Evolutionary conservation across 768 basidiomycete species (phyloP).

Genomic region (Chalciporus pseudorubinellus): DNA sequence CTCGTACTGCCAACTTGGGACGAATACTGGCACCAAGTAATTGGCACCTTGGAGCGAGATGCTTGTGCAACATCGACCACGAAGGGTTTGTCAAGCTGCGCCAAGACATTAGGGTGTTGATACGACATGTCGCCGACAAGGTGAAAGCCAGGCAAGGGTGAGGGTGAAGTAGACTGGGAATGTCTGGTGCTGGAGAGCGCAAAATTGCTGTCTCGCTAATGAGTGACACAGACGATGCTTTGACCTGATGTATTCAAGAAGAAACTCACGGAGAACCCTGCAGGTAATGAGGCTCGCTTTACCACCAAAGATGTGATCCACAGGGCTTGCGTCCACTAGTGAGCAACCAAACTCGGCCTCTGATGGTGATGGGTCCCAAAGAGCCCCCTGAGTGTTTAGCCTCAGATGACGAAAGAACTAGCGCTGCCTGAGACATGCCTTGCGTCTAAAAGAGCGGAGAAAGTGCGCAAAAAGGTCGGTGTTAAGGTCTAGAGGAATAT

Average conservation of each 20-base stretch:
- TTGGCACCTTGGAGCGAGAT: conserved; percentile 53
- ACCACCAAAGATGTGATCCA: conserved; percentile 72
- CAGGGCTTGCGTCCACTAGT: conserved; percentile 28
- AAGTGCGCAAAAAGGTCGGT: not conserved
- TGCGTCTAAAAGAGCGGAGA: not conserved
- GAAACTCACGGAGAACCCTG: conserved; percentile 51
- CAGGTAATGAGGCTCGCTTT: conserved; percentile 51
- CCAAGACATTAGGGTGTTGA: conserved; percentile 54
- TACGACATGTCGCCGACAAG: conserved; percentile 56
- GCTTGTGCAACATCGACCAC: conserved; percentile 64
- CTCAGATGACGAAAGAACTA: not conserved
- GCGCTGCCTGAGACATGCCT: conserved; percentile 2
- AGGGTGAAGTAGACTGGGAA: conserved; percentile 74
- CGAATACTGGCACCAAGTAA: conserved; percentile 68
- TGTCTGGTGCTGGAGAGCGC: conserved; percentile 66
- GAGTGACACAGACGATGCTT: not conserved
- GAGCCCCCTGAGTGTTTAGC: conserved; percentile 38
- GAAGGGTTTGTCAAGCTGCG: conserved; percentile 44
- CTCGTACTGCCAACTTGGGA: conserved; percentile 69
- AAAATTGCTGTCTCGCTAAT: conserved; percentile 68
- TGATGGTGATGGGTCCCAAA: conserved; percentile 65
- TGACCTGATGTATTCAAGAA: not conserved
- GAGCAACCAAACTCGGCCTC: not conserved
- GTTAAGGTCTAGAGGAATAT: too few species aligned
- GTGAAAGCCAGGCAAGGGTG: conserved; percentile 53